Evolutionary conservation across 306 rosid species (phyloP), one percentile per base, ranked within the genome.

Genomic region (Benincasa hispida): DNA sequence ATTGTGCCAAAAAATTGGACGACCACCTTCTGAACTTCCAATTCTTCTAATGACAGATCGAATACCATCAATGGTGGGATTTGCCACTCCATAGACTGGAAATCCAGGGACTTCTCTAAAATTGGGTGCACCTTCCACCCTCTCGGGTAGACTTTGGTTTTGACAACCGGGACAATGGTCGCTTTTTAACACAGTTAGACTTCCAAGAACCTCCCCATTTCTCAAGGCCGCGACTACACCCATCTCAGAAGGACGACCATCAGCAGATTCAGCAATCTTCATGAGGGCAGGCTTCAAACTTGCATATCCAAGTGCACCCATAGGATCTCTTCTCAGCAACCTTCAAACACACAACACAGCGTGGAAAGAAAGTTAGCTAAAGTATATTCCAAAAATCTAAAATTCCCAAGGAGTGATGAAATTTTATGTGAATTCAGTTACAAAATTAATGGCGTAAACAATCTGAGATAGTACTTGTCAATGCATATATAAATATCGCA

Each of bases 221-320:
- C 98, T 87, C 79, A 82, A 83, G 79, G 98, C 98, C 54, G 96
- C 98, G 78, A 92, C 98, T 78, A 80, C 87, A 77, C 92, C 92
- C 93, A 92, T 88, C 82, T 92, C 98, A 80, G 76, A 81, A 75
- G 98, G 98, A 53, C 90, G 92, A 24, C 87, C 90, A 85, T 86
- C 96, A 74, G 88, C 77, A 68, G 92, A 90, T 82, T 90, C 96
- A 48, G 86, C 86, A 65, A 87, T 86, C 86, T 87, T 92, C 89
- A 68, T 84, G 66, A 86, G 85, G 78, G 93, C 83, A 79, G 91
- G 96, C 81, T 87, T 84, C 78, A 69, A 81, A 85, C 84, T 81
- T 63, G 93, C 88, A 88, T 90, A 87, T 80, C 96, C 98, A 82
- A 92, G 96, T 39, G 98, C 98, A 81, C 98, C 96, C 98, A 89